Base-by-base conservation (phyloP, 2,329 filamentous ascomycete genomes). In the Phoma sp. region DNA sequence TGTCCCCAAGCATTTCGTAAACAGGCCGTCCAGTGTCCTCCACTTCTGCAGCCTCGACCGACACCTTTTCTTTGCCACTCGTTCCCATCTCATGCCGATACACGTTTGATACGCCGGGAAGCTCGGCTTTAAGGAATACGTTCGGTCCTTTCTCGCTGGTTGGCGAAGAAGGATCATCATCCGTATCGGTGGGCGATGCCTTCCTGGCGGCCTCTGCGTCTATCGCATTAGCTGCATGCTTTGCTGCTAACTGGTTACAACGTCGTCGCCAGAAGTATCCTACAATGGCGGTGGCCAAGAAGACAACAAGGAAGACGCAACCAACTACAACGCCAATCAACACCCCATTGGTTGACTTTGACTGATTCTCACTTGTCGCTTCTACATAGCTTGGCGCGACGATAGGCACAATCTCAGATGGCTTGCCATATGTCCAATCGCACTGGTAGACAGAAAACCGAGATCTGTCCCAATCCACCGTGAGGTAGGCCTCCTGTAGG, bases 401-500 rank as follows among this genome's bases (percentile, higher is more conserved):
- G 33, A 77, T 77, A 10, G 74, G 54, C 25, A 72, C 51, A 25
- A 78, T 66, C 18, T 68, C 47, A 18, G 65, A 38, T 13, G 52
- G 39, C 33, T 61, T 60, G 37, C 66, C 71, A 48, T 65, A 68
- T 1, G 58, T 63, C 67, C 70, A 77, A 42, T 67, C 64, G 54
- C 64, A 59, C 47, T 77, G 78, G 13, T 75, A 78, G 2, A 82
- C 65, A 25, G 77, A 78, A 67, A 82, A 82, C 30, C 74, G 75
- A 24, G 73, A 65, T 10, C 77, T 72, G 57, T 82, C 79, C 70
- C 78, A 82, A 55, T 82, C 78, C 5, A 80, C 78, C 3, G 71
- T 74, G 42, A 82, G 55, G 56, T 82, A 82, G 2, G 87, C 82
- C 71, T 91, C 88, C 67, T 91, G 89, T 48, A 91, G 75, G 60